Percentiles rank a stretch among this genome's conserved stretches.
These are phyloP conservation scores for Crucihimalaya himalaica DNA, from an alignment of 345 rosid genomes.

Conservation along the genomic window DNA sequence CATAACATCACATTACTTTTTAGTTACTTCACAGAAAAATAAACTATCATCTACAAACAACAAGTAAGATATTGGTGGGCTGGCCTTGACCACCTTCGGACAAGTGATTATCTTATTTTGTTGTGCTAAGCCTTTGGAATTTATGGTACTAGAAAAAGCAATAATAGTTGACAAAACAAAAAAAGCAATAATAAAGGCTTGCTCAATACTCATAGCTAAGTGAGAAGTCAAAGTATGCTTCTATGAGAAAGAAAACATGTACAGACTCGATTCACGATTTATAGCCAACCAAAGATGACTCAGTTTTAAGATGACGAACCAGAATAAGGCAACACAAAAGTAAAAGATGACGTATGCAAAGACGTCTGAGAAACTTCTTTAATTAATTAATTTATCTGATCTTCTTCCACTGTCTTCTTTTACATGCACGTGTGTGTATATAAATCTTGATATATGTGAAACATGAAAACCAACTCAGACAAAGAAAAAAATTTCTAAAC, in stretches of 20 bases:
- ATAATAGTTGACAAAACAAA: no score
- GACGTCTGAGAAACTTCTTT: no score
- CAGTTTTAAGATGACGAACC: no score
- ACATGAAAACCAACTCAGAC: constrained; percentile 6
- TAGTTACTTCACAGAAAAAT: no score
- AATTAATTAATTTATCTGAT: neutral
- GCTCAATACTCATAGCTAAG: neutral
- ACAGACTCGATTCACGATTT: constrained; percentile 17
- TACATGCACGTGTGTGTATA: neutral
- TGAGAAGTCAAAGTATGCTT: constrained; percentile 19
- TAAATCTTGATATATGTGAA: neutral
- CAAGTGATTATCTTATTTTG: no score
- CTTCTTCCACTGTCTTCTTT: neutral
- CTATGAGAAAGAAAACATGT: neutral
- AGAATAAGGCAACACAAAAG: neutral
- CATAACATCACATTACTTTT: no score
- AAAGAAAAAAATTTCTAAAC: neutral
- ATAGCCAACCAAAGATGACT: constrained; percentile 21
- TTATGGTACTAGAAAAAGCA: no score
- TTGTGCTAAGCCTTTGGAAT: no score
- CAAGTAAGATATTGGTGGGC: no score
- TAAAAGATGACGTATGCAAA: constrained; percentile 26
- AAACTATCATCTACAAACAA: no score
- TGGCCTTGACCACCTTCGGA: no score
- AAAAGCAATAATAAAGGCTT: neutral